Base-by-base conservation (phyloP, 2,329 filamentous ascomycete species). In the Curvularia spicifera region DNA sequence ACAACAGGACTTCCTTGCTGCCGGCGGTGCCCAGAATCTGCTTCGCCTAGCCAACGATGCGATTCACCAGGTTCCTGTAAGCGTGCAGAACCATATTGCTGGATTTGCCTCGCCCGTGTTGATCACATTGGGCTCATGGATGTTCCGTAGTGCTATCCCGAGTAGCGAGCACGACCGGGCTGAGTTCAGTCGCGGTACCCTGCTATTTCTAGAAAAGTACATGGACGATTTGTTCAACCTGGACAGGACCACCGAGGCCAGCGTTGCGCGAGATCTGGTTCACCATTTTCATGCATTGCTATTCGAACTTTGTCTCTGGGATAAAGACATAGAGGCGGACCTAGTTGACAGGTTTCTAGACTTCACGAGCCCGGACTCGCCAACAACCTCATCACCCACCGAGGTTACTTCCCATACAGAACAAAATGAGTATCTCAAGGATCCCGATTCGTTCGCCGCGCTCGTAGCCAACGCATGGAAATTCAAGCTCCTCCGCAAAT, bases 381-480 rank as follows among this genome's bases (percentile, higher is more conserved):
- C 71, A 1, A 67, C 64, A 4, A 51, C 53, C 3, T 56, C 61
- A 8, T 60, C 60, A 8, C 40, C 63, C 26, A 42, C 48, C 39
- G 48, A 64, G 13, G 53, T 52, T 18, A 33, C 45, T 7, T 53
- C 22, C 8, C 51, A 29, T 5, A 28, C 18, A 24, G 51, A 50
- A 5, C 29, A 48, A 13, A 35, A 55, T 26, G 64, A 68, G 7
- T 71, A 73, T 51, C 65, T 59, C 24, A 56, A 65, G 37, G 64
- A 72, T 22, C 55, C 69, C 4, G 74, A 71, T 2, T 77, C 77
- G 56, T 79, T 79, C 0, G 69, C 79, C 1, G 83, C 85, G 8
- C 79, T 87, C 0, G 80, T 90, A 15, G 77, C 82, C 1, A 80
- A 82, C 51, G 83, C 87, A 54, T 96, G 91, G 89, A 88, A 87